phyloP scores from a whole-genome alignment of 495 filamentous ascomycete species.

The Eremomyces bilateralis region DNA sequence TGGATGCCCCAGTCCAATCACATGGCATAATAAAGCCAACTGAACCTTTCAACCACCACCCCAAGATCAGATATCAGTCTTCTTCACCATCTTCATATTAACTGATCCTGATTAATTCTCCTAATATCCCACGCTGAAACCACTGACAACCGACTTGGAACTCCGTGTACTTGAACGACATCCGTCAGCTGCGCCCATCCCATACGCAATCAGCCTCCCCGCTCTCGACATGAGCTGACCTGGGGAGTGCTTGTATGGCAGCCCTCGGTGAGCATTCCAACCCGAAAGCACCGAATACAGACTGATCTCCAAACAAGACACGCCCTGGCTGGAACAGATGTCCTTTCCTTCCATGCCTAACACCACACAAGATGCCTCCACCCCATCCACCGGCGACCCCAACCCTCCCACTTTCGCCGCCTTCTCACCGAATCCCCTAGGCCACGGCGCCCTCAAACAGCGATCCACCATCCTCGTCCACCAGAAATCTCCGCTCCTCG shows the following conservation, averaged over 20 bases:
- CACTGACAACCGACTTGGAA: too few species aligned
- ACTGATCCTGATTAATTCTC: too few species aligned
- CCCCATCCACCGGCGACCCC: constrained; percentile 20
- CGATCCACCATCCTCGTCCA: constrained; percentile 85
- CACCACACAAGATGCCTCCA: constrained; percentile 11
- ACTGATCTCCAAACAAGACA: constrained; percentile 7
- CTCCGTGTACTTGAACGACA: too few species aligned
- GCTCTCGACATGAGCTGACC: neutral
- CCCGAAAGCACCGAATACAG: neutral
- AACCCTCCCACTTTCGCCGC: constrained; percentile 56
- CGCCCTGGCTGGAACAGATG: constrained; percentile 14
- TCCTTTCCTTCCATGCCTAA: constrained; percentile 16
- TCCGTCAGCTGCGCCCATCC: too few species aligned
- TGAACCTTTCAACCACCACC: too few species aligned
- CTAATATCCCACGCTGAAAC: too few species aligned
- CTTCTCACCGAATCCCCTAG: constrained; percentile 67
- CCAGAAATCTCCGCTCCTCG: constrained; percentile 81
- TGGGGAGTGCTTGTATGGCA: constrained; percentile 11
- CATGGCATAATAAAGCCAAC: too few species aligned
- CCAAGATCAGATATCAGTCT: too few species aligned
- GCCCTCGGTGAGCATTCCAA: constrained; percentile 10
- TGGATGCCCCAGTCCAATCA: too few species aligned
- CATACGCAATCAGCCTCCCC: neutral
- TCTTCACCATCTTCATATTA: too few species aligned
- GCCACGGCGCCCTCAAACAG: constrained; percentile 45